Evolutionary conservation across 73 alveolate species (phyloP), one percentile per base, ranked within the genome.

Genomic region (Paramecium biaurelia): DNA sequence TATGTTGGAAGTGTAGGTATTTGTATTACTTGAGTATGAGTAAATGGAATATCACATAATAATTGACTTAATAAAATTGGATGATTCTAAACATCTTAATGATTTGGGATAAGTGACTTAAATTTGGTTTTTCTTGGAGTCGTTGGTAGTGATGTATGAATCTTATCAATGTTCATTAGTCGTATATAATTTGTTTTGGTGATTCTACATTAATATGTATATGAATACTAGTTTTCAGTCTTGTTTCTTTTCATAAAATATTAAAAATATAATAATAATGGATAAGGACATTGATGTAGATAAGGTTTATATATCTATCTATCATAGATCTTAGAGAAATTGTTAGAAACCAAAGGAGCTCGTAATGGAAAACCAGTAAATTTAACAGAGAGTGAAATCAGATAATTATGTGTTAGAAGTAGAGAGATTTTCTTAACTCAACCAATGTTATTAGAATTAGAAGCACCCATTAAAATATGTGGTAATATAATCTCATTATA

Each of bases 391-490:
- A 43, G 59, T 32, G 93, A 88, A 88, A 88, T 88, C 38, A 67
- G 89, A 63, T 59, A 79, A 12, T 57, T 89, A 1, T 89, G 92
- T 47, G 49, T 89, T 30, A 89, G 76, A 63, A 70, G 92, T 18
- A 68, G 92, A 72, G 94, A 70, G 56, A 89, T 89, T 41, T 89
- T 89, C 74, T 89, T 89, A 72, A 37, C 49, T 26, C 67, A 89
- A 57, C 94, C 94, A 4, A 89, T 89, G 92, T 63, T 89, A 30
- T 20, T 89, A 34, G 94, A 89, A 72, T 72, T 70, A 37, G 92
- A 89, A 41, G 94, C 92, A 43, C 94, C 94, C 0, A 57, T 89
- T 6, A 89, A 89, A 49, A 70, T 89, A 43, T 89, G 94, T 63
- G 94, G 94, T 70, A 70, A 87, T 12, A 18, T 6, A 87, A 26